Conservation (phyloP, 495 filamentous ascomycete species). For the Penicillium daleae region DNA sequence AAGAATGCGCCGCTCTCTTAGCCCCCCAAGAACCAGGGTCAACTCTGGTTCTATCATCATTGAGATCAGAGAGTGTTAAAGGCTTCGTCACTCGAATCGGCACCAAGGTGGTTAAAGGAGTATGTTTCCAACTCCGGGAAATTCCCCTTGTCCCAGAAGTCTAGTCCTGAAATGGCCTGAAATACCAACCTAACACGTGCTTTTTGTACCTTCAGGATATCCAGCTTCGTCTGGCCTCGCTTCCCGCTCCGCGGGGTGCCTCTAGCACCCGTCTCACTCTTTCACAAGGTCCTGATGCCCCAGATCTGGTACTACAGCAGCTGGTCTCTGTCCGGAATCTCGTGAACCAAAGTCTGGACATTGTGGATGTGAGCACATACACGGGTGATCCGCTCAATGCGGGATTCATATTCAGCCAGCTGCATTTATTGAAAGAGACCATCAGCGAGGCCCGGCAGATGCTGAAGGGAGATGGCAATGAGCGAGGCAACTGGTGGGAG, state of each 20-base stretch:
- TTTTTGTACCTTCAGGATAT: conserved; percentile 47
- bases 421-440: conserved; percentile 75
- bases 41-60: conserved; percentile 86
- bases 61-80: conserved; percentile 86
- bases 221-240: conserved; percentile 51
- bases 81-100: conserved; percentile 86
- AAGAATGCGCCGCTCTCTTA: conserved; percentile 84
- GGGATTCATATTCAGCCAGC: conserved; percentile 76
- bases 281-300: conserved; percentile 50
- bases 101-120: conserved; percentile 74
- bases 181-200: conserved; percentile 4
- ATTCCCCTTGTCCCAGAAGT: neutral
- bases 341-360: conserved; percentile 78
- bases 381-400: conserved; percentile 61
- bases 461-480: conserved; percentile 53
- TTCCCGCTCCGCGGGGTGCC: conserved; percentile 50
- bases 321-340: conserved; percentile 70
- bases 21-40: conserved; percentile 79
- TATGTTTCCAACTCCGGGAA: conserved; percentile 41
- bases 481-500: conserved; percentile 61
- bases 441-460: conserved; percentile 68
- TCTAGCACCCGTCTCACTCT: conserved; percentile 59
- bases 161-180: neutral
- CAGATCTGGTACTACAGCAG: conserved; percentile 63
- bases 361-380: conserved; percentile 75